Percentiles rank a stretch among this genome's conserved stretches.
Conservation (phyloP, 345 rosid genomes). For the Lenwebbia sp. region DNA sequence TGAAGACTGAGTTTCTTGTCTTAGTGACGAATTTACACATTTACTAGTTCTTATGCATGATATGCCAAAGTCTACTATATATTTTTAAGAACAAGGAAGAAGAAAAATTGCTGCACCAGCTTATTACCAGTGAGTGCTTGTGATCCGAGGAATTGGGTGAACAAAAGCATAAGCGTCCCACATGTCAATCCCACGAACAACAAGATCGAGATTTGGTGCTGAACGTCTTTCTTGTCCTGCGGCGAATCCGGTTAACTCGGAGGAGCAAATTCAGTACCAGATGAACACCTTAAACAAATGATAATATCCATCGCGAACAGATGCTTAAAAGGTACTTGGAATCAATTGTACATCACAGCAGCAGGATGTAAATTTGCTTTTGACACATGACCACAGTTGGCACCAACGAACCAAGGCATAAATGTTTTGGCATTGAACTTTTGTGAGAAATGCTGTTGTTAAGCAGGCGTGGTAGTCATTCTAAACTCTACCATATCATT, state of each 20-base stretch:
- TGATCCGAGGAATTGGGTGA: slow-evolving; percentile 61
- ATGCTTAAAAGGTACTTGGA: background rate
- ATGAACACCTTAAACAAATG: background rate
- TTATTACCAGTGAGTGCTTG: slow-evolving; percentile 67
- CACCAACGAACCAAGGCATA: background rate
- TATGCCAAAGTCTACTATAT: background rate
- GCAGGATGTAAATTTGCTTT: background rate
- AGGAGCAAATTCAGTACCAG: background rate
- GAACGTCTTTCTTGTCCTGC: slow-evolving; percentile 76
- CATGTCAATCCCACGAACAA: slow-evolving; percentile 67
- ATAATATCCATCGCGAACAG: background rate
- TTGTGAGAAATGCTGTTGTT: background rate
- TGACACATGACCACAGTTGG: background rate
- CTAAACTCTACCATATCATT: background rate
- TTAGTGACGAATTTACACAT: background rate
- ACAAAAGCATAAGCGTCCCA: slow-evolving; percentile 66
- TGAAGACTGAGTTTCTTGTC: background rate
- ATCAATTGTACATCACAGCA: background rate
- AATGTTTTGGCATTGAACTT: background rate
- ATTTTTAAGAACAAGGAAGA: background rate
- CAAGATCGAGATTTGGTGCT: slow-evolving; percentile 68
- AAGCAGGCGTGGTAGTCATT: background rate
- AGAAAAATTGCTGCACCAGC: background rate
- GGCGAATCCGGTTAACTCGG: background rate
- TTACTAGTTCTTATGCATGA: background rate